Conservation (phyloP, 2,329 filamentous ascomycete species). For the Zymoseptoria tritici region DNA sequence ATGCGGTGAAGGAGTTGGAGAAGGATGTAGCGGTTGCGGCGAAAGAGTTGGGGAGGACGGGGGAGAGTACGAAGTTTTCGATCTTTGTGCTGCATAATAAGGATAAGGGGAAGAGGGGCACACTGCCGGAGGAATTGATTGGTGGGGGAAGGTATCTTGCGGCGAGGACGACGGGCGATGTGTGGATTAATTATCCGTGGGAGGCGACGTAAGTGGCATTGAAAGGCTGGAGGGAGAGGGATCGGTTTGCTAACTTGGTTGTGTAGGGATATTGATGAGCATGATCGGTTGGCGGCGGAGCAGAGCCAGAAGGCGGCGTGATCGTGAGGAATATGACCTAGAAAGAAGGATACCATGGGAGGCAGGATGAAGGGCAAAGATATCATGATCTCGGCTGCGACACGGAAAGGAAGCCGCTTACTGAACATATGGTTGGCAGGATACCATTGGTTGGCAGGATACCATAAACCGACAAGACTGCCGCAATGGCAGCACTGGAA, state of each 20-base stretch:
- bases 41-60: constrained; percentile 56
- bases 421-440: background rate
- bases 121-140: constrained; percentile 70
- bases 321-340: background rate
- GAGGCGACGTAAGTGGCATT: constrained; percentile 57
- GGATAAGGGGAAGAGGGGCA: constrained; percentile 91
- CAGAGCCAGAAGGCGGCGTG: constrained; percentile 7
- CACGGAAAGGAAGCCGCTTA: background rate
- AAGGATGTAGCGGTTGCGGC: constrained; percentile 86
- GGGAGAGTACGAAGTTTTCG: constrained; percentile 74
- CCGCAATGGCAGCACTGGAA: background rate
- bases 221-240: background rate
- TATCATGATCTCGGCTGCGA: background rate
- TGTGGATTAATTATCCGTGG: constrained; percentile 99
- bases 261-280: constrained; percentile 74
- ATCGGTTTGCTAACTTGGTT: background rate
- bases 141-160: constrained; percentile 68
- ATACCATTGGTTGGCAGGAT: background rate
- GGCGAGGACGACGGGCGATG: constrained; percentile 79
- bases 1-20: constrained; percentile 84
- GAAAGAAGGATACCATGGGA: no score
- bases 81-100: constrained; percentile 99
- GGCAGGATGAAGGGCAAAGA: no score
- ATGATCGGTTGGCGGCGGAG: constrained; percentile 60
- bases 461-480: background rate